Evolutionary conservation across 1,284 basidiomycete species (phyloP).

Genomic region (Fomitiporia mediterranea): DNA sequence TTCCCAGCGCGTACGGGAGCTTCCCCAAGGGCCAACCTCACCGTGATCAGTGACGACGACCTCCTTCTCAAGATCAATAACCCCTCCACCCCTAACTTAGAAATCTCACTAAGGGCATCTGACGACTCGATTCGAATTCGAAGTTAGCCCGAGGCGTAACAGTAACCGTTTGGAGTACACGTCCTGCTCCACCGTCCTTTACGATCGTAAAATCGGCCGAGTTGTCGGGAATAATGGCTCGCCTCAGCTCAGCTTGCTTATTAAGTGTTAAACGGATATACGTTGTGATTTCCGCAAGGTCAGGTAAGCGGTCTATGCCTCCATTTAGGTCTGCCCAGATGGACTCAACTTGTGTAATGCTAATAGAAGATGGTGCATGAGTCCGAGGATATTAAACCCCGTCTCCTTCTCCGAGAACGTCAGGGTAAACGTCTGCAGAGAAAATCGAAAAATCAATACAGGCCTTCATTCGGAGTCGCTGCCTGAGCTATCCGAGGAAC

Average conservation of each 20-base stretch:
- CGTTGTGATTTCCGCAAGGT: slow-evolving; percentile 87
- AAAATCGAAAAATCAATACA: slow-evolving; percentile 13
- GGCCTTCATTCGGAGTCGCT: slow-evolving; percentile 70
- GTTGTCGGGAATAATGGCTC: slow-evolving; percentile 91
- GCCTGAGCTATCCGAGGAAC: slow-evolving; percentile 68
- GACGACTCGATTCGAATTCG: slow-evolving; percentile 80
- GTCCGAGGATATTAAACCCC: slow-evolving; percentile 98
- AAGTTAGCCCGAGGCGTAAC: slow-evolving; percentile 97
- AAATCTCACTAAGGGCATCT: slow-evolving; percentile 66
- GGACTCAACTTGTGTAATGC: slow-evolving; percentile 98
- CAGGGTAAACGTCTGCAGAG: slow-evolving; percentile 49
- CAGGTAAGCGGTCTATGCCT: slow-evolving; percentile 94
- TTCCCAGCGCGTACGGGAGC: slow-evolving; percentile 96
- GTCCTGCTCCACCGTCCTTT: slow-evolving; percentile 90
- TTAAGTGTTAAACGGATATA: slow-evolving; percentile 77
- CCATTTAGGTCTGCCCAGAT: slow-evolving; percentile 98
- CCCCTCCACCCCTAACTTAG: slow-evolving; percentile 74
- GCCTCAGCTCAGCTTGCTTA: slow-evolving; percentile 82
- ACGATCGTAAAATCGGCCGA: slow-evolving; percentile 91
- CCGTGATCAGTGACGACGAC: slow-evolving; percentile 95
- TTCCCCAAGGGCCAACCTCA: slow-evolving; percentile 98
- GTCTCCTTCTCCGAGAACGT: slow-evolving; percentile 99
- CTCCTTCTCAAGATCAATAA: slow-evolving; percentile 94
- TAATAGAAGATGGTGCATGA: slow-evolving; percentile 99
- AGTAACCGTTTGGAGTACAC: slow-evolving; percentile 87